A percentile compares a stretch with the other conserved stretches of the same genome.
These are phyloP conservation scores for Aspergillus saccharolyticus DNA, from an alignment of 495 filamentous ascomycete genomes.

Conservation along the genomic window DNA sequence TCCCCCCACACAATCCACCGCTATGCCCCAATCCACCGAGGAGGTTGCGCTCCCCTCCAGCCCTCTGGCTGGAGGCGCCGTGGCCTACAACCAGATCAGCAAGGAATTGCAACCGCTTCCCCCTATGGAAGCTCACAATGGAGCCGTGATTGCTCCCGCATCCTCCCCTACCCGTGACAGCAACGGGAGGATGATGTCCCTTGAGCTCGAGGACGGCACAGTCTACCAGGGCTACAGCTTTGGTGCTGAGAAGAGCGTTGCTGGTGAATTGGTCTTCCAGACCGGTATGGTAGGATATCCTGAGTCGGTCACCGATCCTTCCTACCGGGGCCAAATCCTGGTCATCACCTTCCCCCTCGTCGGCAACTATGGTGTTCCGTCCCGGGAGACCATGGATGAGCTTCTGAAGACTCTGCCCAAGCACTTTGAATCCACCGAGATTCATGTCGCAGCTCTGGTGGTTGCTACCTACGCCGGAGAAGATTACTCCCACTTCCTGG, in stretches of 20 bases:
- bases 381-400: constrained; percentile 72
- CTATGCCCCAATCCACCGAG: constrained; percentile 31
- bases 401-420: constrained; percentile 78
- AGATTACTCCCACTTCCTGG: constrained; percentile 90
- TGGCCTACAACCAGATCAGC: constrained; percentile 29
- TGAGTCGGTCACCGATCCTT: constrained; percentile 89
- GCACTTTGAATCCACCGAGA: constrained; percentile 84
- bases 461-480: constrained; percentile 88
- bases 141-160: constrained; percentile 47
- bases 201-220: constrained; percentile 87
- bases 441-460: constrained; percentile 88
- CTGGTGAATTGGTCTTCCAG: constrained; percentile 97
- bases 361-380: constrained; percentile 93
- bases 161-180: constrained; percentile 37
- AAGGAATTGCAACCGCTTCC: constrained; percentile 31
- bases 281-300: constrained; percentile 99
- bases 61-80: constrained; percentile 32
- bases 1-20: constrained; percentile 24
- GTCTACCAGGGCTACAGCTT: constrained; percentile 92
- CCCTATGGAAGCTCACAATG: constrained; percentile 30
- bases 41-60: constrained; percentile 33
- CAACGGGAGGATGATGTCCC: constrained; percentile 59
- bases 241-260: constrained; percentile 83
- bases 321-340: constrained; percentile 87
- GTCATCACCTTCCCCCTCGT: constrained; percentile 87